phyloP scores from a whole-genome alignment of 1,284 basidiomycete species.

The Ganoderma sinense region DNA sequence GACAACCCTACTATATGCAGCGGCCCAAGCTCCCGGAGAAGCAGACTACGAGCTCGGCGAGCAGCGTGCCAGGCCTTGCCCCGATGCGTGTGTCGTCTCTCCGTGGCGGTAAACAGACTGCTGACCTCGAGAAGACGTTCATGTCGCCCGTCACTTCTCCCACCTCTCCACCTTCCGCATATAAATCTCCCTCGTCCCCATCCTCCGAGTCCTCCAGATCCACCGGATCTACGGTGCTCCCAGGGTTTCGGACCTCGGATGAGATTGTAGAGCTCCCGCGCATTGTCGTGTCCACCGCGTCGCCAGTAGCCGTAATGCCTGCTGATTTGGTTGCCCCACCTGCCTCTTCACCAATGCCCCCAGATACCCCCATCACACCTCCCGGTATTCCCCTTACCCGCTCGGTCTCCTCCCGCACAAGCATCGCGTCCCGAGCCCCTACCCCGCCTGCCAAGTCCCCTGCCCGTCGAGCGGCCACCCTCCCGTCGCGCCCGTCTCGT shows the following conservation, averaged over 20 bases:
- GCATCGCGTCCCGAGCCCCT: conserved; percentile 13
- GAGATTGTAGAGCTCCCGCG: conserved; percentile 14
- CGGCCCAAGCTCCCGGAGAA: conserved; percentile 10
- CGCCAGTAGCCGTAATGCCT: conserved; percentile 1
- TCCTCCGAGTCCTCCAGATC: conserved; percentile 9
- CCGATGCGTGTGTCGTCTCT: conserved; percentile 5
- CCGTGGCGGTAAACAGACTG: conserved; percentile 3
- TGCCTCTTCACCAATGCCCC: background rate
- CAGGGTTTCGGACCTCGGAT: background rate
- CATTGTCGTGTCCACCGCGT: conserved; percentile 17
- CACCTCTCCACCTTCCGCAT: conserved; percentile 1
- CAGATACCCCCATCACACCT: background rate
- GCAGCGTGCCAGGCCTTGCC: conserved; percentile 8
- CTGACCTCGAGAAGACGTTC: conserved; percentile 8
- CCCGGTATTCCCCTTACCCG: conserved; percentile 9
- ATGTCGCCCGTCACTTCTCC: conserved; percentile 6
- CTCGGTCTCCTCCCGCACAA: conserved; percentile 6
- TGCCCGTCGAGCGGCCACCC: conserved; percentile 4
- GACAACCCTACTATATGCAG: conserved; percentile 21
- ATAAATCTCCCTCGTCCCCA: conserved; percentile 7
- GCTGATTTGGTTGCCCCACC: background rate
- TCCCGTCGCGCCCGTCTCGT: background rate
- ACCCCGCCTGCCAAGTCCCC: conserved; percentile 17
- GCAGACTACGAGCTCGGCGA: background rate
- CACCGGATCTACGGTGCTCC: conserved; percentile 3